Conservation (phyloP, 371 early-diverging fungal species). For the Rhizomucor pusillus region DNA sequence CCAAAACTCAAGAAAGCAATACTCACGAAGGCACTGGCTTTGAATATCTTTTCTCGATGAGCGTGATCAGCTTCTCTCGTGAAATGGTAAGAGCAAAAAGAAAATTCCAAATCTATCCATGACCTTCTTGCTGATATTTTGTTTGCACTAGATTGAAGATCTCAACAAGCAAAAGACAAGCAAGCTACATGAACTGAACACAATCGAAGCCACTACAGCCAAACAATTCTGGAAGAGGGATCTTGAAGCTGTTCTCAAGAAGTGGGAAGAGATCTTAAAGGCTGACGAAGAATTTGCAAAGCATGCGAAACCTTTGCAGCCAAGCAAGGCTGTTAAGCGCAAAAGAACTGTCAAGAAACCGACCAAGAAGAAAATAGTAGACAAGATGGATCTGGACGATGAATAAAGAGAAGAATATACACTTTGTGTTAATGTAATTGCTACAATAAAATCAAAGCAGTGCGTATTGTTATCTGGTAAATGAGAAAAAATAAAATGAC, state of each 20-base stretch:
- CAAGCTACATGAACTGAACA: slow-evolving; percentile 73
- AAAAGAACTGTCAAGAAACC: slow-evolving; percentile 15
- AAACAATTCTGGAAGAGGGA: slow-evolving; percentile 93
- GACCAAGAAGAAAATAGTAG: too few species aligned
- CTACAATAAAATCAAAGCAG: too few species aligned
- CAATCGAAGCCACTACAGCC: slow-evolving; percentile 66
- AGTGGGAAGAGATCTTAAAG: slow-evolving; percentile 64
- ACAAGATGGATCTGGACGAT: too few species aligned
- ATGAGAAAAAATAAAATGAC: too few species aligned
- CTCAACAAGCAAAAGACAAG: slow-evolving; percentile 70
- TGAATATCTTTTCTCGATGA: slow-evolving; percentile 95
- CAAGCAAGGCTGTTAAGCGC: slow-evolving; percentile 15
- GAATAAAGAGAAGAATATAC: too few species aligned
- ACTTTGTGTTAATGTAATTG: too few species aligned
- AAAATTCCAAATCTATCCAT: neutral
- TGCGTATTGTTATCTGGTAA: too few species aligned
- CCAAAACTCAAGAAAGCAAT: slow-evolving; percentile 15
- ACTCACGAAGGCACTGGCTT: slow-evolving; percentile 57
- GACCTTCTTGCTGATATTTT: neutral
- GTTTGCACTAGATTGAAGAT: slow-evolving; percentile 59
- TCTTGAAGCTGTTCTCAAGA: slow-evolving; percentile 70
- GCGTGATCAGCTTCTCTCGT: slow-evolving; percentile 88
- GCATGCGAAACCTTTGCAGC: slow-evolving; percentile 28
- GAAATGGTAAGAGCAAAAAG: slow-evolving; percentile 67
- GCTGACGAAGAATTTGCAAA: slow-evolving; percentile 28